Evolutionary conservation across 2,329 filamentous ascomycete species (phyloP).

Genomic region (Thyridium curvatum): DNA sequence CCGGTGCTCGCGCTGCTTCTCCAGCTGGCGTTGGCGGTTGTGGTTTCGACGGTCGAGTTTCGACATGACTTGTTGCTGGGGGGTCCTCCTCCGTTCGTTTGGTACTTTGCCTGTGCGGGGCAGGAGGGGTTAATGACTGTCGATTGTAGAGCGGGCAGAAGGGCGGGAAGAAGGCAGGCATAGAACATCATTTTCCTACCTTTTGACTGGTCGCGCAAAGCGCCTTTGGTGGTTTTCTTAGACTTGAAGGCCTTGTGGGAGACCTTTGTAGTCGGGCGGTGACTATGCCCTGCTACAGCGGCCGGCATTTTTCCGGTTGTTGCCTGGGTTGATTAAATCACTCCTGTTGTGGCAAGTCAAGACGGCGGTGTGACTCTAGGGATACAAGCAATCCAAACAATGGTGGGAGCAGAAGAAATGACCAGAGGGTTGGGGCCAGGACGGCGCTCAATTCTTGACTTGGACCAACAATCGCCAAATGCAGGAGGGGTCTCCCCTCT

Average conservation of each 20-base stretch:
- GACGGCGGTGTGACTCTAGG: too few relatives aligned
- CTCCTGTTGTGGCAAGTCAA: too few relatives aligned
- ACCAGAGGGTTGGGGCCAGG: too few relatives aligned
- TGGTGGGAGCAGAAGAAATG: too few relatives aligned
- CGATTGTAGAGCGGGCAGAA: too few relatives aligned
- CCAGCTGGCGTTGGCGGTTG: constrained; percentile 79
- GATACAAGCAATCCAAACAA: too few relatives aligned
- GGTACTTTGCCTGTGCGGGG: constrained; percentile 65
- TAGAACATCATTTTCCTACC: constrained; percentile 46
- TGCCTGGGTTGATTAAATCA: too few relatives aligned
- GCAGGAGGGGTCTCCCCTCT: too few relatives aligned
- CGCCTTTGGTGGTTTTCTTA: constrained; percentile 80
- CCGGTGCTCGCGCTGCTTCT: constrained; percentile 78
- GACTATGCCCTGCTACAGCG: constrained; percentile 66
- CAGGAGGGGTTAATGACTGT: background rate
- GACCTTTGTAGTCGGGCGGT: constrained; percentile 87
- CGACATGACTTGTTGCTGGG: constrained; percentile 94
- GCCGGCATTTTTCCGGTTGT: constrained; percentile 63
- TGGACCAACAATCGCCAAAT: too few relatives aligned
- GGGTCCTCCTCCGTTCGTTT: constrained; percentile 75
- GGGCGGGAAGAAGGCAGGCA: too few relatives aligned
- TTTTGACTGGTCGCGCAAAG: constrained; percentile 79
- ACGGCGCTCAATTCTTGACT: too few relatives aligned
- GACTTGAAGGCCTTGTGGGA: constrained; percentile 90
- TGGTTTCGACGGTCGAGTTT: constrained; percentile 95